Base-by-base conservation (phyloP, 2,329 filamentous ascomycete genomes). In the Cytospora leucostoma region DNA sequence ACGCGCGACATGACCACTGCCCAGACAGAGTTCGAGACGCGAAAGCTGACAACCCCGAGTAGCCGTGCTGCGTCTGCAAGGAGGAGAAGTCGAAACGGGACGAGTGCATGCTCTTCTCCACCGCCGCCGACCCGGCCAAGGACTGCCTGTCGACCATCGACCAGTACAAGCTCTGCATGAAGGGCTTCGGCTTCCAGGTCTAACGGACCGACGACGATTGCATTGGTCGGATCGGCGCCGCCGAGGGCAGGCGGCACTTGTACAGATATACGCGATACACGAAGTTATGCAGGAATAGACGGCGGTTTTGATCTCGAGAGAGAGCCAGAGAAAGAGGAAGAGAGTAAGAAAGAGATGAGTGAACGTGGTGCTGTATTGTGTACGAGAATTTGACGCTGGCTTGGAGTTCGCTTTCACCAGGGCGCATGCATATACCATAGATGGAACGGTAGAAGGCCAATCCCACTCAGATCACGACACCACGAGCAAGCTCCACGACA, bases 71-170 rank as follows among this genome's bases (percentile, higher is more conserved):
- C 75, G 95, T 98, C 35, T 99, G 95, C 86, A 97, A 93, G 75
- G 87, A 95, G 52, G 93, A 99, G 77, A 99, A 99, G 78, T 83
- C 91, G 47, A 85, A 85, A 70, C 92, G 95, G 67, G 95, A 99
- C 80, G 93, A 99, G 79, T 99, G 95, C 83, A 98, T 99, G 94
- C 90, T 99, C 62, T 97, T 98, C 81, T 96, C 92, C 62, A 93
- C 86, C 67, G 84, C 91, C 66, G 84, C 88, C 72, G 90, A 97
- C 74, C 92, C 95, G 47, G 85, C 91, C 71, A 84, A 86, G 72
- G 93, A 96, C 72, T 99, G 95, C 83, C 84, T 88, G 76, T 84
- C 88, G 57, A 84, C 92, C 67, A 90, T 99, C 67, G 86, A 92
- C 34, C 88, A 91, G 74, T 99, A 99, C 81, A 89, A 88, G 79